Evolutionary conservation across 208 protist genomes (phyloP).

Genomic region (Acanthamoeba divionensis): DNA sequence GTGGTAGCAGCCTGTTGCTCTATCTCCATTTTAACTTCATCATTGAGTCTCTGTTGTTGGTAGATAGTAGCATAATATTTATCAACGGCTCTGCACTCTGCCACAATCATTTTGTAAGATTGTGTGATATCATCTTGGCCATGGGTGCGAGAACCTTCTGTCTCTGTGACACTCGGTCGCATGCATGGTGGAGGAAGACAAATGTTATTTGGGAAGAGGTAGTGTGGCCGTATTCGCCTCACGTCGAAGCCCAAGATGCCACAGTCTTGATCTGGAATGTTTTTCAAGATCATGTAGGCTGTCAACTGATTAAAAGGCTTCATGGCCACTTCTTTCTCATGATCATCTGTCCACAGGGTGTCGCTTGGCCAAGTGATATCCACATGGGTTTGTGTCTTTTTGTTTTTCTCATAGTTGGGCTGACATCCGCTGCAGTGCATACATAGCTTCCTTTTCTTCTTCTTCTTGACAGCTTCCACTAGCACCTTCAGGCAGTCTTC

Average conservation of each 20-base stretch:
- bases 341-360: not conserved
- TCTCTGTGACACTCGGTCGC: constrained; percentile 93
- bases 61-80: too few relatives aligned
- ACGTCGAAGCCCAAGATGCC: constrained; percentile 85
- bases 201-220: too few relatives aligned
- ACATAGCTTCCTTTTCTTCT: constrained; percentile 63
- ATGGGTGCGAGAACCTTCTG: constrained; percentile 78
- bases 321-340: constrained; percentile 67
- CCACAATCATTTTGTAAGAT: constrained; percentile 25
- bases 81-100: too few relatives aligned
- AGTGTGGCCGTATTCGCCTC: constrained; percentile 83
- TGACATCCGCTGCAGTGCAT: constrained; percentile 84
- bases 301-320: constrained; percentile 67
- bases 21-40: too few relatives aligned
- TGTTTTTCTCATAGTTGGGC: constrained; percentile 79
- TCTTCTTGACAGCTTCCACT: constrained; percentile 34
- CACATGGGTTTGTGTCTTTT: constrained; percentile 72
- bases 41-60: too few relatives aligned
- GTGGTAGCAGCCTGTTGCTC: too few relatives aligned
- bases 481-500: not conserved
- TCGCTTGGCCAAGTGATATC: constrained; percentile 70
- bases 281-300: constrained; percentile 78
- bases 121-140: constrained; percentile 98
- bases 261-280: constrained; percentile 84
- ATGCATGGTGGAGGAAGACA: constrained; percentile 96